Evolutionary conservation across 306 rosid species (phyloP), one percentile per base, ranked within the genome.

Genomic region (Luffa aegyptiaca): DNA sequence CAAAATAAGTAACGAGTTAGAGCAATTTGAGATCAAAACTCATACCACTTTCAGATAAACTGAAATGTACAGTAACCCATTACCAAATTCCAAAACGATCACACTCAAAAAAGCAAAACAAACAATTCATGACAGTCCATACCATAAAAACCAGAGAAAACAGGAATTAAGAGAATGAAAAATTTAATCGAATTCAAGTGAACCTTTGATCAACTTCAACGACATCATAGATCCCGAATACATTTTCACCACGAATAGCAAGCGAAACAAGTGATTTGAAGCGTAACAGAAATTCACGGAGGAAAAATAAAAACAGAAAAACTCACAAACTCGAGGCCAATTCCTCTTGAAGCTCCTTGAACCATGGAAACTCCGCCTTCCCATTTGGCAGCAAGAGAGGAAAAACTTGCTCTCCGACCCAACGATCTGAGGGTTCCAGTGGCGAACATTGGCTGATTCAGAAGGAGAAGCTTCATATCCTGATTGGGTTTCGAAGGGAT

Each of bases 291-390:
- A 58, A 77, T 39, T 2, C 16, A 12, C 8, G 33, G 69, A 62
- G 0, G 36, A 80, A 59, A 56, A 39, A 81, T 26, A 37, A 56
- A 6, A 26, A 83, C 35, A 26, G 21, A 80, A 61, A 76, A 68
- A 48, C 86, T 81, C 83, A 88, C 91, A 46, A 88, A 88, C 83
- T 88, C 76, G 81, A 86, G 86, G 80, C 91, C 91, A 42, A 88
- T 86, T 82, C 86, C 88, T 86, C 89, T 80, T 56, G 91, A 88
- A 81, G 91, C 88, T 11, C 89, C 88, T 76, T 88, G 89, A 31
- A 86, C 88, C 85, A 86, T 84, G 39, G 91, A 88, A 88, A 88
- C 75, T 82, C 89, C 91, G 42, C 88, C 85, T 84, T 84, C 89
- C 88, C 82, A 81, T 80, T 84, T 86, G 44, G 69, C 68, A 69